A percentile compares a stretch with the other conserved stretches of the same genome.
Evolutionary conservation across 2,329 filamentous ascomycete species (phyloP).

Genomic region (Hymenoscyphus fraxineus): DNA sequence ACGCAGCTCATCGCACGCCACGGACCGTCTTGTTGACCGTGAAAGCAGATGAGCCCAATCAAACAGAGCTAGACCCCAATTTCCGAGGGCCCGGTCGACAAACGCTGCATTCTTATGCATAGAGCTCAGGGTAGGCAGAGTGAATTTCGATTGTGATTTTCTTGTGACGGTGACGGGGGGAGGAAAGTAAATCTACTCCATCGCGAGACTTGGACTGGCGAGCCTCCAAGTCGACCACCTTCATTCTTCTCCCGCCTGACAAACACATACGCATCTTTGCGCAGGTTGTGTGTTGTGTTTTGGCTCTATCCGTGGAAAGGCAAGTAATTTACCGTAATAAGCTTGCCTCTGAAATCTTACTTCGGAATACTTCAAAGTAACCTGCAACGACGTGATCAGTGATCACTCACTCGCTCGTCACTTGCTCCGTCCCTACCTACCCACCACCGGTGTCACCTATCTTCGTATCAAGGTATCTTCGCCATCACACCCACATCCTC

Average conservation of each 20-base stretch:
- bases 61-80: neutral
- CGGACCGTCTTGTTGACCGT: constrained; percentile 2
- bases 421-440: too few relatives aligned
- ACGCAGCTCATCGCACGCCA: neutral
- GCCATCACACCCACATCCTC: neutral
- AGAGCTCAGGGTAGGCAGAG: too few relatives aligned
- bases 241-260: neutral
- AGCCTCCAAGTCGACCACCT: neutral
- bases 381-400: constrained; percentile 1
- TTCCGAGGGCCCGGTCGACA: neutral
- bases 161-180: neutral
- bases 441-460: too few relatives aligned
- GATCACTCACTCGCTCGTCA: neutral
- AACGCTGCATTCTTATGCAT: too few relatives aligned
- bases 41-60: constrained; percentile 17
- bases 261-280: neutral
- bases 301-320: neutral
- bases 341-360: neutral
- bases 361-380: too few relatives aligned
- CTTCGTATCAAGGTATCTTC: too few relatives aligned
- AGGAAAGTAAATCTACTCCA: neutral
- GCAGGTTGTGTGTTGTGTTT: neutral
- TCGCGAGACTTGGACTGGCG: neutral
- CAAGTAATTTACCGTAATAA: neutral
- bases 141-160: too few relatives aligned